Evolutionary conservation across 169 alveolate species (phyloP).

Genomic region (Besnoitia besnoiti): DNA sequence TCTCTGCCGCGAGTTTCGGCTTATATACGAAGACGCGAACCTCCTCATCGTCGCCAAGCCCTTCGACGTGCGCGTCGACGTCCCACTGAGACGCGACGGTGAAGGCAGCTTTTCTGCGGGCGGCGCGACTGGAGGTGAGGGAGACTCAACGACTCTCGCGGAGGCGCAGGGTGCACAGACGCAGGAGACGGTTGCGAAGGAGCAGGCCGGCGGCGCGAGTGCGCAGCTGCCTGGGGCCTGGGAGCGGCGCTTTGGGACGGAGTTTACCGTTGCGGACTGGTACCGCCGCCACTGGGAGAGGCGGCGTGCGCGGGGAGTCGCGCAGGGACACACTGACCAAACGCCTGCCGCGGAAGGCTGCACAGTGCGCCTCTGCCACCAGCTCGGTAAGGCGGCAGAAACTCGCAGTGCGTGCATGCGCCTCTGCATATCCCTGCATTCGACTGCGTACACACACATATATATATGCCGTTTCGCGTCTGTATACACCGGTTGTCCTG

Average conservation of each 20-base stretch:
- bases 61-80: neutral
- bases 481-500: no score
- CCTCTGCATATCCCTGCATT: no score
- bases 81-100: neutral
- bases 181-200: neutral
- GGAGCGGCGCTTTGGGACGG: neutral
- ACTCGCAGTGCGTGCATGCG: no score
- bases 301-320: neutral
- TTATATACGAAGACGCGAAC: neutral
- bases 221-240: neutral
- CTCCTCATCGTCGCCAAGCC: neutral
- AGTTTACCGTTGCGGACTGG: slow-evolving; percentile 18
- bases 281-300: neutral
- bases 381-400: neutral
- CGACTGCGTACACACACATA: no score
- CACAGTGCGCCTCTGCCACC: slow-evolving; percentile 3
- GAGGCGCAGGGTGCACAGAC: neutral
- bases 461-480: no score
- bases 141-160: neutral
- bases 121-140: neutral
- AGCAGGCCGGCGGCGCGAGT: neutral
- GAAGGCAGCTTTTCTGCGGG: neutral
- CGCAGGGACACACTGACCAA: neutral
- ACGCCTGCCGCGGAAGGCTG: neutral
- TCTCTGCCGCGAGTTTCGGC: neutral